A percentile compares a stretch with the other conserved stretches of the same genome.
Evolutionary conservation across 169 alveolate species (phyloP).

Genomic region (Ichthyophthirius multifiliis): DNA sequence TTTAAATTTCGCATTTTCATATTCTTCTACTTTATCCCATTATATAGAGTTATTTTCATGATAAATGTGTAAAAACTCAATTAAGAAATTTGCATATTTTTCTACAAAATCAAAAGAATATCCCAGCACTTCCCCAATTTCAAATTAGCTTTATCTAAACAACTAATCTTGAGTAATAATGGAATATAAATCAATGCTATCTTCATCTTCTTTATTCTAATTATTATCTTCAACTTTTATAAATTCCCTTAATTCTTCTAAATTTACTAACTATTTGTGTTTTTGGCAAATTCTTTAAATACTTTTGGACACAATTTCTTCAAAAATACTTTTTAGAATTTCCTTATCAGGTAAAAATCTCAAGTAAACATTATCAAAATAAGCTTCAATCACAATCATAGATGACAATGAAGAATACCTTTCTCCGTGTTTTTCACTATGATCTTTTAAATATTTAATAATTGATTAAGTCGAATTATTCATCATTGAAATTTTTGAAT

Average conservation of each 20-base stretch:
- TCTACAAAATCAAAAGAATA: constrained; percentile 37
- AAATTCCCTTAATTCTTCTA: neutral
- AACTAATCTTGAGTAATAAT: neutral
- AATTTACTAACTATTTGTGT: neutral
- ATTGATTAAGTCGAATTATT: constrained; percentile 51
- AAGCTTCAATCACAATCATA: constrained; percentile 7
- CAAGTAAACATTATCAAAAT: neutral
- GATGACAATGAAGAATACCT: no score
- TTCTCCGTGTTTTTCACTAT: no score
- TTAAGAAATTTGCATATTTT: constrained; percentile 20
- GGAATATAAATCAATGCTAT: neutral
- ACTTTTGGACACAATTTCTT: constrained; percentile 12
- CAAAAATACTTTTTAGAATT: neutral
- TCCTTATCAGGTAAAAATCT: constrained; percentile 8
- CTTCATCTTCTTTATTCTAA: neutral
- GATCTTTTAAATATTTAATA: no score
- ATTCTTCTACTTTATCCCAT: no score
- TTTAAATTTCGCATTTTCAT: constrained; percentile 61
- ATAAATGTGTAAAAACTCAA: constrained; percentile 46
- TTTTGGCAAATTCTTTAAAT: neutral
- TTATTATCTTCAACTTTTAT: neutral
- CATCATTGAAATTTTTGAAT: constrained; percentile 74
- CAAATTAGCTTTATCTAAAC: constrained; percentile 41
- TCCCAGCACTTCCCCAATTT: constrained; percentile 46
- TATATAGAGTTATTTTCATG: no score